A percentile compares a stretch with the other conserved stretches of the same genome.
Conservation (phyloP, 371 early-diverging fungal species). For the Mucor circinelloides region DNA sequence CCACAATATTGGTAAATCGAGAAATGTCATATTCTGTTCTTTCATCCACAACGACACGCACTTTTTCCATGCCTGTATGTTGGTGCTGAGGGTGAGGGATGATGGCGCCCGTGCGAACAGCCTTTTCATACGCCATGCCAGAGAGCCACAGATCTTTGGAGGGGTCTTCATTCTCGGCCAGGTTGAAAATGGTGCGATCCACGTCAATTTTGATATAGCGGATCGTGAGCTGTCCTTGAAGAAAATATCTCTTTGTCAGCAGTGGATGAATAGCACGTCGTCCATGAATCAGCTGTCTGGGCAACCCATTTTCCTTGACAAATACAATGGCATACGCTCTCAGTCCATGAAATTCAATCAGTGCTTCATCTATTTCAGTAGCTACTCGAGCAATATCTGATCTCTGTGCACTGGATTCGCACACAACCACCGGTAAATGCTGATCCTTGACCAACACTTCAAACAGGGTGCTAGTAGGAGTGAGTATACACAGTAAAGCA, state of each 20-base stretch:
- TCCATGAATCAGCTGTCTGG: constrained; percentile 70
- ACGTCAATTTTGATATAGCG: constrained; percentile 49
- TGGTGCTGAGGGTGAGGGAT: constrained; percentile 57
- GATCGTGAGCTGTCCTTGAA: constrained; percentile 54
- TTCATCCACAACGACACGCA: constrained; percentile 60
- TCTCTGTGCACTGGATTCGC: constrained; percentile 56
- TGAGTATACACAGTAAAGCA: neutral
- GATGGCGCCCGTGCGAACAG: constrained; percentile 24
- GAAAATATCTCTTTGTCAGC: constrained; percentile 60
- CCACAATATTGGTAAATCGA: constrained; percentile 59
- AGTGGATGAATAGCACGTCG: constrained; percentile 59
- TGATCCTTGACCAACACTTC: constrained; percentile 63
- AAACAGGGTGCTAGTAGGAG: constrained; percentile 55
- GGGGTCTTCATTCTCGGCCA: constrained; percentile 48
- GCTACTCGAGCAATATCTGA: constrained; percentile 53
- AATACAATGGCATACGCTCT: constrained; percentile 60
- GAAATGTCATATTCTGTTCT: constrained; percentile 61
- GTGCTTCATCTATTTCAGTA: constrained; percentile 53
- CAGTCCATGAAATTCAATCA: constrained; percentile 61
- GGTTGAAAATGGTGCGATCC: constrained; percentile 51
- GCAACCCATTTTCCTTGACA: constrained; percentile 58
- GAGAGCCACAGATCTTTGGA: constrained; percentile 36
- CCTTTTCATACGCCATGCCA: constrained; percentile 20
- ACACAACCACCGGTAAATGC: constrained; percentile 66
- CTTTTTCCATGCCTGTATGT: constrained; percentile 68